Evolutionary conservation across 306 rosid genomes (phyloP), one percentile per base, ranked within the genome.

Genomic region (Pachyrhizus erosus): DNA sequence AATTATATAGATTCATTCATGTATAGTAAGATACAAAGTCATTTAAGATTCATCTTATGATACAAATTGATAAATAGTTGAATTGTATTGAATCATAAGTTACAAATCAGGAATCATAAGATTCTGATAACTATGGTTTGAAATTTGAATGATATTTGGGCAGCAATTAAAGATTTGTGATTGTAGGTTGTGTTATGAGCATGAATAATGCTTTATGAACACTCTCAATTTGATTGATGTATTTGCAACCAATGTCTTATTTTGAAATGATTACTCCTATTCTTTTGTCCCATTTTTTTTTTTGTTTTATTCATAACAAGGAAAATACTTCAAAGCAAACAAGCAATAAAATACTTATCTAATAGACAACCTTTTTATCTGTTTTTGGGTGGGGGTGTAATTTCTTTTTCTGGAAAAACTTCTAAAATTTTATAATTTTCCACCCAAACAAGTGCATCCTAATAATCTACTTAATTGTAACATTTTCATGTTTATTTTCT

Each of bases 401-500:
- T 65, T 65, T 65, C 40, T 7, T n/a, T 65, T 31, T 10, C 14
- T n/a, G 45, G 46, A 65, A 65, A 31, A n/a, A 8, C 14, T n/a
- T 65, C 5, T 64, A 15, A 31, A 27, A 64, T 0, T 5, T 29
- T 29, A 64, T 64, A 34, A 29, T 64, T 29, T 34, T 66, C 72
- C 15, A 34, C 27, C 45, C 72, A 34, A 66, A 66, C 48, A 33
- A 29, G 37, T n/a, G 70, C 7, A 66, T 34, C 48, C 29, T 66
- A 34, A n/a, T n/a, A 7, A 65, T 64, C 40, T 42, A 62, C 12
- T 61, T 73, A 42, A 40, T 75, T 78, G 55, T 69, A 81, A 78
- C 49, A 12, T 68, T 82, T 80, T 78, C 49, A 42, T 61, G 58
- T 74, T 61, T 74, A 11, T 77, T 81, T 58, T 34, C 27, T 46